Base-by-base conservation (phyloP, 495 filamentous ascomycete genomes). In the Penicillium steckii region DNA sequence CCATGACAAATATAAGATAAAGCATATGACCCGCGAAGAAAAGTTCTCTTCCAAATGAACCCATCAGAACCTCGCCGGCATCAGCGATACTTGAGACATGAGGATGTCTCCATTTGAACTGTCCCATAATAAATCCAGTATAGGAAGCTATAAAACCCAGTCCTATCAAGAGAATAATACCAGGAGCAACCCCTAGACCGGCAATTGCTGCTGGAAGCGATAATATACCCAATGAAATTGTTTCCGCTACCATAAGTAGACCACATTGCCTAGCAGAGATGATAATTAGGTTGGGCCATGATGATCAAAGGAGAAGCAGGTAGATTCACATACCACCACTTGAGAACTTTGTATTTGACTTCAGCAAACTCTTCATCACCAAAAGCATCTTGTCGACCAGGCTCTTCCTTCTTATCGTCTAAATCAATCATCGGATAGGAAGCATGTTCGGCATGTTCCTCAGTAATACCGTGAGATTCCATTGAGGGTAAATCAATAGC, bases 61-160 rank as follows among this genome's bases (percentile, higher is more conserved):
- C 88, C 54, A 78, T 77, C 43, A 91, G 69, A 29, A 93, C 68
- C 40, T 82, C 73, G 17, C 85, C 85, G 7, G 82, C 87, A 57
- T 94, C 88, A n/a, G 86, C 83, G 61, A 91, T 86, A 54, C 84
- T 83, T 50, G 82, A 73, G 32, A 92, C 81, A n/a, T 86, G 73
- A 1, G 90, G 90, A 58, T 84, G 84, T 49, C 72, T 77, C 55
- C 83, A 58, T 65, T 91, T 92, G 65, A 94, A 84, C 66, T 91
- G 87, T 19, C 85, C 88, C 53, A 93, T 80, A 25, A 91, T 80
- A 53, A 84, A 89, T 55, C 86, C 86, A 15, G 87, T 89, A 67
- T 92, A 95, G 30, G 85, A 86, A 18, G 89, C 84, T 12, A 90
- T 55, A 4, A 86, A 49, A 13, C 89, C 89, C 18, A 90, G 65